Conservation (phyloP, 164 flowering plant genomes). For the Vitis rupestris region DNA sequence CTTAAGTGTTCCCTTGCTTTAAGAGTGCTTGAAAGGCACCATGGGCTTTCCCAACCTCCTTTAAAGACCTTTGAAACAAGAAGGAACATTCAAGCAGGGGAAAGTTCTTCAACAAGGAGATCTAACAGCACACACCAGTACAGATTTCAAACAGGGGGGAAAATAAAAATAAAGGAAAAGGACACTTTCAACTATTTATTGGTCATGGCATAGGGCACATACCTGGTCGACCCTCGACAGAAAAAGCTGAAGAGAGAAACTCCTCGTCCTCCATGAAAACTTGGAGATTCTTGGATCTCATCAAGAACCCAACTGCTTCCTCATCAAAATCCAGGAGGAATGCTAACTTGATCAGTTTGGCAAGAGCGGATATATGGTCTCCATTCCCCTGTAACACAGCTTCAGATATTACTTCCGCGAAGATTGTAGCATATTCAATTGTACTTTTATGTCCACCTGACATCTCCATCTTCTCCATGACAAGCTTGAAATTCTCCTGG, state of each 20-base stretch:
- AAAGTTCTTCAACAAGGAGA: no score
- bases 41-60: no score
- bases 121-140: no score
- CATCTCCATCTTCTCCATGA: conserved; percentile 37
- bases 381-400: conserved; percentile 58
- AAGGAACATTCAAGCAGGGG: no score
- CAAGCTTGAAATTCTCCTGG: conserved; percentile 36
- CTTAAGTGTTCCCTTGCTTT: no score
- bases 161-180: no score
- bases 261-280: conserved; percentile 51
- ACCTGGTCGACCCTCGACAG: conserved; percentile 6
- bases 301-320: conserved; percentile 43
- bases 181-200: no score
- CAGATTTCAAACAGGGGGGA: no score
- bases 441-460: conserved; percentile 25
- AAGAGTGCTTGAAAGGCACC: no score
- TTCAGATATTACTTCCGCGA: conserved; percentile 53
- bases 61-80: no score
- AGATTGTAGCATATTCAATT: conserved; percentile 49
- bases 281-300: conserved; percentile 62
- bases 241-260: conserved; percentile 27
- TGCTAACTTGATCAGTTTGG: conserved; percentile 60
- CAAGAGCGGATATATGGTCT: conserved; percentile 36
- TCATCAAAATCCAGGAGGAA: conserved; percentile 54
- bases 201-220: no score